phyloP scores from a whole-genome alignment of 257 asterid genomes.

The Coffea eugenioides region DNA sequence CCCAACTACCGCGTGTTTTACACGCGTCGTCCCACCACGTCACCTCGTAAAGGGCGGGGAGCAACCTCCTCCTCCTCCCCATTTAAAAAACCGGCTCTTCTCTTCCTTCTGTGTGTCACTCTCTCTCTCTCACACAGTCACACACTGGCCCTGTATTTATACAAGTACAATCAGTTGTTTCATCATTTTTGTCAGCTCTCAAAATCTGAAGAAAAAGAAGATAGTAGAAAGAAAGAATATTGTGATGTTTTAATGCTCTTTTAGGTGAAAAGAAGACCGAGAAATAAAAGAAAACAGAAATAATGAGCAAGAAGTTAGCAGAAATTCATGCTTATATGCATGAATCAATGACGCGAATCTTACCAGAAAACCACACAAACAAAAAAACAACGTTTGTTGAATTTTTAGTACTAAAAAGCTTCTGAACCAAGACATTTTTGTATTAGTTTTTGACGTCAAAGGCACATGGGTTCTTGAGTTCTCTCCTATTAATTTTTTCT shows the following conservation, averaged over 20 bases:
- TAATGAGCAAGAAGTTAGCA: not conserved
- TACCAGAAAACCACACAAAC: constrained; percentile 1
- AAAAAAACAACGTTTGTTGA: not conserved
- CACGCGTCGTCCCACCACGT: constrained; percentile 20
- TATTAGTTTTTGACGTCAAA: constrained; percentile 33
- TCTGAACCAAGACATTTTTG: constrained; percentile 18
- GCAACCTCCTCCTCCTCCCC: constrained; percentile 27
- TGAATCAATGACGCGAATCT: constrained; percentile 7
- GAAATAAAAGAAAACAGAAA: not conserved
- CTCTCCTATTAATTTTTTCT: constrained; percentile 1
- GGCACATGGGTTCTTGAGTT: constrained; percentile 45
- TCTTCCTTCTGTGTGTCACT: not conserved
- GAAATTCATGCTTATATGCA: constrained; percentile 14
- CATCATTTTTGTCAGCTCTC: not conserved
- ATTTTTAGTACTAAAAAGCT: not conserved
- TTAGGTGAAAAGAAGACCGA: not conserved
- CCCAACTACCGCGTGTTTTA: not conserved
- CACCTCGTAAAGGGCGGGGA: constrained; percentile 47
- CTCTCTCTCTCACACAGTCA: constrained; percentile 10
- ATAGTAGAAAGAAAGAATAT: too few relatives aligned
- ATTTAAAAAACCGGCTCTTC: constrained; percentile 25
- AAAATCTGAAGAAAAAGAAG: not conserved
- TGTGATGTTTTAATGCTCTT: not conserved
- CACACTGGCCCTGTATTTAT: not conserved
- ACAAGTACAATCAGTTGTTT: not conserved